Base-by-base conservation (phyloP, 2,329 filamentous ascomycete genomes). In the Colletotrichum navitas region DNA sequence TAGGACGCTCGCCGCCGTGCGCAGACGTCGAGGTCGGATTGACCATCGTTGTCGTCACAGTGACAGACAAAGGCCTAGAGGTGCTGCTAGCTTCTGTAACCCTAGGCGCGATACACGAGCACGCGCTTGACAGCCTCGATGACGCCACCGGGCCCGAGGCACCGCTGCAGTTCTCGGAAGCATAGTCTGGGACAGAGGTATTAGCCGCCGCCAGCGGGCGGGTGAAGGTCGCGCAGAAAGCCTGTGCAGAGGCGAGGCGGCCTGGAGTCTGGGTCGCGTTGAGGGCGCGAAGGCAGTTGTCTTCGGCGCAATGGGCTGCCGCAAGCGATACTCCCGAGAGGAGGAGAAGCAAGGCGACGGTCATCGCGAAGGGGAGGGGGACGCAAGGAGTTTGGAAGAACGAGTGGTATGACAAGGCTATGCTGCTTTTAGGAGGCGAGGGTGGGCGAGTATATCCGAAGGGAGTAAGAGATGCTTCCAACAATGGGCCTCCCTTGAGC, bases 231-330 rank as follows among this genome's bases (percentile, higher is more conserved):
- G 52, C 29, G 32, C 32, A 36, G 52, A 55, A 55, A 1, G 77
- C 68, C 66, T 74, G 75, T 16, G 79, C 79, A 45, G 74, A 74
- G 64, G 76, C 66, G 10, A 81, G 71, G 41, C 78, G 78, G 54
- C 77, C 78, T 3, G 79, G 78, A 18, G 69, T 78, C 65, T 78
- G 76, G 5, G 77, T 81, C 29, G 80, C 79, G 32, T 77, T 73
- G 66, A 81, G 61, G 32, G 80, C 80, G 36, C 79, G 78, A 39
- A 81, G 77, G 74, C 81, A 82, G 70, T 80, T 79, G 74, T 82
- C 80, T 29, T 78, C 78, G 55, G 74, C 66, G 74, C 79, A 80
- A 18, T 72, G 61, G 6, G 71, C 61, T 12, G 51, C 32, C 32
- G 34, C 3, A 12, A 55, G 52, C 32, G 32, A n/a, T 14, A 18